phyloP scores from a whole-genome alignment of 805 yeast genomes.

The Kluyveromyces aestuarii region DNA sequence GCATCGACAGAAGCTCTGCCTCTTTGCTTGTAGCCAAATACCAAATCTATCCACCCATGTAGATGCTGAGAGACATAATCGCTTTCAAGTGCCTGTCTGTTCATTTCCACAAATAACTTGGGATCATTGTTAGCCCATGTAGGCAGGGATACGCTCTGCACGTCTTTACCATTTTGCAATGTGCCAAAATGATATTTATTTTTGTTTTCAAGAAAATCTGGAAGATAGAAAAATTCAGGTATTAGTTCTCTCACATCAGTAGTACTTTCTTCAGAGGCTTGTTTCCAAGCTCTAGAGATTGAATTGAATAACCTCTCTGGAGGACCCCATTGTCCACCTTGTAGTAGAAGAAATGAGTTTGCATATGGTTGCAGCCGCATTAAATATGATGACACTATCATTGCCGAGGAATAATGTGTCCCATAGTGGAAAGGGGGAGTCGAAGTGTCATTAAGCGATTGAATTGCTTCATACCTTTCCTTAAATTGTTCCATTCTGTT shows the following conservation, averaged over 20 bases:
- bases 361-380: conserved; percentile 76
- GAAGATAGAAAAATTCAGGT: conserved; percentile 78
- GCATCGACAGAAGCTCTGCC: conserved; percentile 61
- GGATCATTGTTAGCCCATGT: conserved; percentile 82
- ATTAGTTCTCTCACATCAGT: conserved; percentile 83
- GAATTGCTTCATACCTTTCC: conserved; percentile 66
- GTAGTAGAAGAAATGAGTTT: conserved; percentile 65
- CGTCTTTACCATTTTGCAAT: conserved; percentile 48
- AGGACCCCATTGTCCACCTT: conserved; percentile 84
- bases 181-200: conserved; percentile 64
- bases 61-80: conserved; percentile 68
- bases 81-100: conserved; percentile 78
- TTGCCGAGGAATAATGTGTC: conserved; percentile 87
- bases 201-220: conserved; percentile 63
- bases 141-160: conserved; percentile 62
- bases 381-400: conserved; percentile 79
- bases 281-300: conserved; percentile 67
- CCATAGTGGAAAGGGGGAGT: conserved; percentile 87
- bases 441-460: conserved; percentile 45
- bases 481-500: conserved; percentile 52
- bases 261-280: conserved; percentile 70
- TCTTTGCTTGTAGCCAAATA: conserved; percentile 73
- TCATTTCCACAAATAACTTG: conserved; percentile 57
- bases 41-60: conserved; percentile 77
- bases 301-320: conserved; percentile 77